Evolutionary conservation across 2,329 filamentous ascomycete species (phyloP).

Genomic region (Exophiala oligosperma): DNA sequence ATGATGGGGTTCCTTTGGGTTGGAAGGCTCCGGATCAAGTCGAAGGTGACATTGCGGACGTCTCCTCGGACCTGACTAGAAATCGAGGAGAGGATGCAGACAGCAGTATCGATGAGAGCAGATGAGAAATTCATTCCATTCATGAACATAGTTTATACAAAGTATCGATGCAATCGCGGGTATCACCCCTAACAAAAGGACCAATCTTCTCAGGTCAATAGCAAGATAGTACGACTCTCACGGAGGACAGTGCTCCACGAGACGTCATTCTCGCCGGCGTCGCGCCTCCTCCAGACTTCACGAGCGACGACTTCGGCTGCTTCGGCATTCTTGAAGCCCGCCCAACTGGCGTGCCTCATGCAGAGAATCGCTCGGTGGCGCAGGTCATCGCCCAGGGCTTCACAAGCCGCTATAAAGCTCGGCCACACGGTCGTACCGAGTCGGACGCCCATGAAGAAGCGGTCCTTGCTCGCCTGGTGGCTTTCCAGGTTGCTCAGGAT

Average conservation of each 20-base stretch:
- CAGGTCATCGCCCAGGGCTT: conserved; percentile 35
- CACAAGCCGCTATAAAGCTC: conserved; percentile 46
- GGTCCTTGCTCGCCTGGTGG: conserved; percentile 33
- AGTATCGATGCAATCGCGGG: too few relatives aligned
- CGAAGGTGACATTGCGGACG: neutral
- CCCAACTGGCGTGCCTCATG: conserved; percentile 10
- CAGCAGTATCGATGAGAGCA: too few relatives aligned
- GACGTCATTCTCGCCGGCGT: conserved; percentile 6
- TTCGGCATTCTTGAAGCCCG: conserved; percentile 8
- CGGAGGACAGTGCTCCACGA: conserved; percentile 8
- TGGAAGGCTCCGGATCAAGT: conserved; percentile 4
- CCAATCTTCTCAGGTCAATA: neutral
- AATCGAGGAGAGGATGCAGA: too few relatives aligned
- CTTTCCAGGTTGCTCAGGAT: conserved; percentile 41
- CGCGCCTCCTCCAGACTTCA: conserved; percentile 8
- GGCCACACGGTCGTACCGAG: conserved; percentile 43
- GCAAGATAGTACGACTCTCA: conserved; percentile 7
- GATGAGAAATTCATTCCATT: too few relatives aligned
- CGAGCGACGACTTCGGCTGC: conserved; percentile 5
- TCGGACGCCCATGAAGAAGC: neutral
- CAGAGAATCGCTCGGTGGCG: conserved; percentile 4
- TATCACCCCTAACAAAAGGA: too few relatives aligned
- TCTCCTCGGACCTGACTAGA: neutral
- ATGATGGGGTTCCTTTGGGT: conserved; percentile 79
- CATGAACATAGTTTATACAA: too few relatives aligned